These are phyloP conservation scores for Alisma plantagoaquatica DNA, from an alignment of 106 monocot genomes.

Conservation along the genomic window DNA sequence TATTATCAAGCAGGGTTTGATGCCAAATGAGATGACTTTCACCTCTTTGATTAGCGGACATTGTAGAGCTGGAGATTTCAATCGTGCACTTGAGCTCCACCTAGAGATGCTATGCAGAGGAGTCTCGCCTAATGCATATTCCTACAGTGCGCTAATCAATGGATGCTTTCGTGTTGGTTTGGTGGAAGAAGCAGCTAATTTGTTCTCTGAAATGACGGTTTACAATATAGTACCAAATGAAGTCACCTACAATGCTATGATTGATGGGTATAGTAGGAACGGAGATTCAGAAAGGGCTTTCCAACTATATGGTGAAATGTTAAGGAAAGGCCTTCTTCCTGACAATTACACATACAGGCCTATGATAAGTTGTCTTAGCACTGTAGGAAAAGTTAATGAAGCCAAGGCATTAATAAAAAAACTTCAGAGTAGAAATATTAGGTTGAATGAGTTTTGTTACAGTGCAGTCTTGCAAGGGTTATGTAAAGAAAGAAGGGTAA, in stretches of 20 bases:
- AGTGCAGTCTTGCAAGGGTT: slow-evolving; percentile 63
- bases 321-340: slow-evolving; percentile 42
- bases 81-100: slow-evolving; percentile 54
- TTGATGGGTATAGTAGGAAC: slow-evolving; percentile 71
- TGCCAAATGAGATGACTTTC: slow-evolving; percentile 62
- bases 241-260: slow-evolving; percentile 93
- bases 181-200: slow-evolving; percentile 45
- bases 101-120: slow-evolving; percentile 47
- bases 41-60: slow-evolving; percentile 63
- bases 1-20: slow-evolving; percentile 35
- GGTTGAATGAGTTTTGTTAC: slow-evolving; percentile 54
- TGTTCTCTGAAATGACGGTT: slow-evolving; percentile 65
- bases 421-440: slow-evolving; percentile 20
- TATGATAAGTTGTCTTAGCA: slow-evolving; percentile 60
- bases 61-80: slow-evolving; percentile 47
- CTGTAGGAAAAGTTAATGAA: slow-evolving; percentile 33
- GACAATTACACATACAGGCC: slow-evolving; percentile 82
- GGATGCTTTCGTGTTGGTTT: slow-evolving; percentile 53
- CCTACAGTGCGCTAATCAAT: slow-evolving; percentile 73
- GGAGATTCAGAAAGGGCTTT: slow-evolving; percentile 57
- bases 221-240: slow-evolving; percentile 60
- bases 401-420: slow-evolving; percentile 60
- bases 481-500: slow-evolving; percentile 53
- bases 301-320: slow-evolving; percentile 64
- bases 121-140: slow-evolving; percentile 44